Evolutionary conservation across 305 asterid genomes (phyloP).

Genomic region (Fraxinus paxiana): DNA sequence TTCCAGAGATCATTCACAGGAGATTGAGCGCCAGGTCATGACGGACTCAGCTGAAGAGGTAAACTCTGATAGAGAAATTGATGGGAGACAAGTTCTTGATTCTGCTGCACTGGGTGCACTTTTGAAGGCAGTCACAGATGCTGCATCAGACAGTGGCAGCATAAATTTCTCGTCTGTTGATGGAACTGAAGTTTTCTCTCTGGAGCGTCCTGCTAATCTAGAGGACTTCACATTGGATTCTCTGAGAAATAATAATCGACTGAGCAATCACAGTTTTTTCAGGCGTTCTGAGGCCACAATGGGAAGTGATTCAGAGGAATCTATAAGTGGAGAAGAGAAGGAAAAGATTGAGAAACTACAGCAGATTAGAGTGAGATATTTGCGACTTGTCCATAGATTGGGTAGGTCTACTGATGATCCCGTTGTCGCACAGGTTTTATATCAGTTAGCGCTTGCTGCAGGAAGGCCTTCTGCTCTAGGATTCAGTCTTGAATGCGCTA

Average conservation of each 20-base stretch:
- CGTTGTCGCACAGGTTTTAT: conserved; percentile 39
- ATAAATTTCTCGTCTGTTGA: conserved; percentile 27
- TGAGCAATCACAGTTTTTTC: conserved; percentile 1
- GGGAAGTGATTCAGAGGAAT: conserved; percentile 27
- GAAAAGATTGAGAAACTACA: conserved; percentile 41
- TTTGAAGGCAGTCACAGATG: conserved; percentile 24
- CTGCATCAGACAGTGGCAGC: conserved; percentile 24
- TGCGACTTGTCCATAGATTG: conserved; percentile 46
- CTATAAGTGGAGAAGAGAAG: conserved; percentile 37
- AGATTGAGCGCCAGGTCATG: conserved; percentile 31
- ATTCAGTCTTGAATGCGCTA: conserved; percentile 35
- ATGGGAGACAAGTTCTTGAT: conserved; percentile 25
- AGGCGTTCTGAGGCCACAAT: neutral
- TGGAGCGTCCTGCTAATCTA: conserved; percentile 20
- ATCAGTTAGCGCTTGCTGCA: conserved; percentile 40
- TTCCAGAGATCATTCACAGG: conserved; percentile 29
- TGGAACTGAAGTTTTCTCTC: conserved; percentile 17
- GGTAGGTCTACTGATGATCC: conserved; percentile 45
- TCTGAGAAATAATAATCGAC: conserved; percentile 23
- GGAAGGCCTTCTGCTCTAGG: conserved; percentile 30
- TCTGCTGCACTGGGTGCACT: conserved; percentile 25
- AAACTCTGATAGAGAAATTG: conserved; percentile 27
- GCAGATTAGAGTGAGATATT: conserved; percentile 40
- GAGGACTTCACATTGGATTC: conserved; percentile 25
- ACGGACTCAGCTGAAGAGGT: conserved; percentile 29